These are phyloP conservation scores for Circinella minor DNA, from an alignment of 371 early-diverging fungal species.

Conservation along the genomic window DNA sequence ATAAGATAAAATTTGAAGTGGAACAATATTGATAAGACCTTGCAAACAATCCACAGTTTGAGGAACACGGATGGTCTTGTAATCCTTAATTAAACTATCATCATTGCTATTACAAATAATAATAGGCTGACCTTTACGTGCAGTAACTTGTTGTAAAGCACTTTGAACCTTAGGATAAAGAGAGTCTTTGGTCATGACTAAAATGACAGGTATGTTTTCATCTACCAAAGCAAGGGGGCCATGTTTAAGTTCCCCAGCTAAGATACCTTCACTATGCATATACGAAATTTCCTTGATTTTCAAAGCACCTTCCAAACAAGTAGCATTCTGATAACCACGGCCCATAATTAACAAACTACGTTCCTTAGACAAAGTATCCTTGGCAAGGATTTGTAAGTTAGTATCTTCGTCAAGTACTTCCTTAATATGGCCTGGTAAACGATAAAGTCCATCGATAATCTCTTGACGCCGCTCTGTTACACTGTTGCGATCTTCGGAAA, in stretches of 20 bases:
- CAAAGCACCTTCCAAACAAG: constrained; percentile 97
- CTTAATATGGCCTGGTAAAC: constrained; percentile 90
- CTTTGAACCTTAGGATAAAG: constrained; percentile 83
- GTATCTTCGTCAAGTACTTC: constrained; percentile 84
- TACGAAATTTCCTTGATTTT: constrained; percentile 99
- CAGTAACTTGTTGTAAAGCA: constrained; percentile 95
- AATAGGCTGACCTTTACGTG: constrained; percentile 95
- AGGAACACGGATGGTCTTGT: constrained; percentile 91
- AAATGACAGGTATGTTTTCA: constrained; percentile 93
- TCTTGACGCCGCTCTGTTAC: constrained; percentile 84
- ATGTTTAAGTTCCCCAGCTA: constrained; percentile 99
- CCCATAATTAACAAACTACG: constrained; percentile 94
- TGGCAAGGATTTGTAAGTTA: constrained; percentile 80
- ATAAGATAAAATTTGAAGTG: constrained; percentile 96
- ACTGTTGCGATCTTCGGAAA: constrained; percentile 88
- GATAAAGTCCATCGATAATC: constrained; percentile 93
- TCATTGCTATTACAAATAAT: constrained; percentile 92
- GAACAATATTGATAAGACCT: constrained; percentile 90
- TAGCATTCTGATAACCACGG: constrained; percentile 97
- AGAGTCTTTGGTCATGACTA: constrained; percentile 38
- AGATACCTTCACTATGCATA: constrained; percentile 96
- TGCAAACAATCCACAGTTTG: constrained; percentile 86
- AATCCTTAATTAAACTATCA: constrained; percentile 60
- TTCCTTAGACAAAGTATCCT: constrained; percentile 78
- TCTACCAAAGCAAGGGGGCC: constrained; percentile 98